A percentile compares a stretch with the other conserved stretches of the same genome.
Conservation (phyloP, 2,329 filamentous ascomycete species). For the Neonectria ditissima region DNA sequence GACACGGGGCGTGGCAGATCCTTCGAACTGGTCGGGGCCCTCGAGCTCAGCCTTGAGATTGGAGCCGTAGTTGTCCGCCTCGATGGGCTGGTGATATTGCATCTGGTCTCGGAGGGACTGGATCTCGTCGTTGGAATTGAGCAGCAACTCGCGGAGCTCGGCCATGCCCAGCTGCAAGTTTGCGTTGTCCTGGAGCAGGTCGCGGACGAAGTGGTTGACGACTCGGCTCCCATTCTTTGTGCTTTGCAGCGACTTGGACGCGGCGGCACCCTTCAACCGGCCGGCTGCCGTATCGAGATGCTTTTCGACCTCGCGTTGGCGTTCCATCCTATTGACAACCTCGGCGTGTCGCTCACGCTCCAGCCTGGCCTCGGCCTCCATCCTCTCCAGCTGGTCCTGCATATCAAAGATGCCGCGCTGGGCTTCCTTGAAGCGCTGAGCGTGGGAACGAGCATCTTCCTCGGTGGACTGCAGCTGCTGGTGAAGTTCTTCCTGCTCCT, state of each 20-base stretch:
- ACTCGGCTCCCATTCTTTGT: slow-evolving; percentile 73
- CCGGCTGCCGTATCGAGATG: slow-evolving; percentile 84
- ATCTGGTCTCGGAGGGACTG: slow-evolving; percentile 87
- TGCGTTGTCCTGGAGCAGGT: slow-evolving; percentile 94
- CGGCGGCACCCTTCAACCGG: slow-evolving; percentile 84
- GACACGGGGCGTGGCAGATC: slow-evolving; percentile 39
- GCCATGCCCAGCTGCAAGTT: slow-evolving; percentile 92
- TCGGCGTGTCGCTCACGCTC: slow-evolving; percentile 87
- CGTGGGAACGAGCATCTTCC: slow-evolving; percentile 81
- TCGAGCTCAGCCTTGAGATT: slow-evolving; percentile 80
- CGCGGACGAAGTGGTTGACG: slow-evolving; percentile 95
- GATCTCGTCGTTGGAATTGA: slow-evolving; percentile 94
- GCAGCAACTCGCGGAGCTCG: slow-evolving; percentile 89
- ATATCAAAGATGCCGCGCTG: slow-evolving; percentile 82
- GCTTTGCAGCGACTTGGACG: slow-evolving; percentile 71
- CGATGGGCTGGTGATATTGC: slow-evolving; percentile 78
- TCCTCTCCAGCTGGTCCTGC: slow-evolving; percentile 87
- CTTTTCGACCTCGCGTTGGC: slow-evolving; percentile 82
- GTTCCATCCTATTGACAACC: slow-evolving; percentile 84
- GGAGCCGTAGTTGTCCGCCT: slow-evolving; percentile 54
- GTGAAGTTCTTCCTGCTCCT: slow-evolving; percentile 81
- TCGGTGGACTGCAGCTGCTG: slow-evolving; percentile 73
- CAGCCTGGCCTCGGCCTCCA: slow-evolving; percentile 84
- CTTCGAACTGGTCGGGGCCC: slow-evolving; percentile 50
- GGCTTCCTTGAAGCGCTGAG: slow-evolving; percentile 86